These are phyloP conservation scores for Coemansia sp. DNA, from an alignment of 192 early-diverging fungal species.

Conservation along the genomic window DNA sequence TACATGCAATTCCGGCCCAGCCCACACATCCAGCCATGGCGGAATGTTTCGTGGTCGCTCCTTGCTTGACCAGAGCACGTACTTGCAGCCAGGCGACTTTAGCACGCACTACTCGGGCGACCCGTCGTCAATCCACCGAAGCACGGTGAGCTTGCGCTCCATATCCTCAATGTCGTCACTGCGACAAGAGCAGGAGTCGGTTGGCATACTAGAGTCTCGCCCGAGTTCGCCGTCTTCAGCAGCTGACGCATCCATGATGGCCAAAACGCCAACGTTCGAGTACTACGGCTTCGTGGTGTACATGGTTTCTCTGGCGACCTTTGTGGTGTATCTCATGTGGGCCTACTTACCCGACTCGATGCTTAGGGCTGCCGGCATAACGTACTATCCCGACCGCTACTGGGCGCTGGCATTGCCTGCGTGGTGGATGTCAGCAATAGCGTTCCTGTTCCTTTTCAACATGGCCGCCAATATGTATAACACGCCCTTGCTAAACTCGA, in stretches of 20 bases:
- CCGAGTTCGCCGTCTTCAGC: slow-evolving; percentile 26
- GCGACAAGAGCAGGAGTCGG: slow-evolving; percentile 21
- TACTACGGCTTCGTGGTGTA: slow-evolving; percentile 90
- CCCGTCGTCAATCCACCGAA: neutral
- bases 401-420: slow-evolving; percentile 82
- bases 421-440: slow-evolving; percentile 70
- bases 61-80: slow-evolving; percentile 2
- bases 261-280: slow-evolving; percentile 73
- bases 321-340: slow-evolving; percentile 78
- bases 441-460: slow-evolving; percentile 71
- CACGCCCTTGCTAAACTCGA: slow-evolving; percentile 71
- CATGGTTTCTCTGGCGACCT: slow-evolving; percentile 69
- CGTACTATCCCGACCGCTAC: slow-evolving; percentile 82
- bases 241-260: slow-evolving; percentile 19
- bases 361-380: slow-evolving; percentile 67
- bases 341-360: slow-evolving; percentile 78
- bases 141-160: slow-evolving; percentile 7
- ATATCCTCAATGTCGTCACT: slow-evolving; percentile 16
- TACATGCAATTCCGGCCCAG: neutral
- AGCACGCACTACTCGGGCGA: neutral
- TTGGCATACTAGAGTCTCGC: slow-evolving; percentile 16
- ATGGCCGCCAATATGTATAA: slow-evolving; percentile 75
- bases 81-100: neutral
- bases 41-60: slow-evolving; percentile 12
- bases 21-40: slow-evolving; percentile 10